phyloP scores from a whole-genome alignment of 768 basidiomycete genomes.

The Paxillus involutus region DNA sequence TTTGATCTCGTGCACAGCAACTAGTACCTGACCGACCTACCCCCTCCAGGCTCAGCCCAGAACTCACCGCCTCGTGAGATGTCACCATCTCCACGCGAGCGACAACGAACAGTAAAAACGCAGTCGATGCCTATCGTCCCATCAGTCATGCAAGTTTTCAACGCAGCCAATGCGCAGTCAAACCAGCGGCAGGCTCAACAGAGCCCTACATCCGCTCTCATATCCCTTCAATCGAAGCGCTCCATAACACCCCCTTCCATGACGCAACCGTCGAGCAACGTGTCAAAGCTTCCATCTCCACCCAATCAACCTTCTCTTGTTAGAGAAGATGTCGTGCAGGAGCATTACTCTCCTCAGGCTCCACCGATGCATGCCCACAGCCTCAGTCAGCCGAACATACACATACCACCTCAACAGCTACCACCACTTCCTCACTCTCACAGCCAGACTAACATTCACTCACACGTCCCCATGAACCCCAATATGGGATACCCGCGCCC shows the following conservation, averaged over 20 bases:
- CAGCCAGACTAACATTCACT: conserved; percentile 27
- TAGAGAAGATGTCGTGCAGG: conserved; percentile 31
- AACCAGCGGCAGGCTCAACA: conserved; percentile 39
- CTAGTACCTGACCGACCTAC: conserved; percentile 5
- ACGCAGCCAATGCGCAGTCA: conserved; percentile 33
- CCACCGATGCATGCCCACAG: conserved; percentile 32
- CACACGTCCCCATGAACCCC: conserved; percentile 31
- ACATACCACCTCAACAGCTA: conserved; percentile 36
- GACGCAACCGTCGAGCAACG: conserved; percentile 30
- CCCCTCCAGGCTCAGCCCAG: conserved; percentile 22
- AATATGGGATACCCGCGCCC: conserved; percentile 62
- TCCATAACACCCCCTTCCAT: conserved; percentile 33
- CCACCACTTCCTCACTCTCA: conserved; percentile 40
- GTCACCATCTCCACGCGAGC: conserved; percentile 45
- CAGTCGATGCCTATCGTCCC: conserved; percentile 66
- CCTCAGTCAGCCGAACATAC: conserved; percentile 30
- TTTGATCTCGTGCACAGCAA: not conserved
- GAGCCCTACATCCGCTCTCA: conserved; percentile 33
- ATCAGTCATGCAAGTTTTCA: conserved; percentile 52
- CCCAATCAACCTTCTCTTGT: conserved; percentile 23
- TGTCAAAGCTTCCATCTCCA: conserved; percentile 33
- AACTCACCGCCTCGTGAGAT: conserved; percentile 39
- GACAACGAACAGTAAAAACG: conserved; percentile 54
- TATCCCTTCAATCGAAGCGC: conserved; percentile 34
- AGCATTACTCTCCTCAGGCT: conserved; percentile 47